These are phyloP conservation scores for Citrullus amarus DNA, from an alignment of 306 rosid species.

Conservation along the genomic window DNA sequence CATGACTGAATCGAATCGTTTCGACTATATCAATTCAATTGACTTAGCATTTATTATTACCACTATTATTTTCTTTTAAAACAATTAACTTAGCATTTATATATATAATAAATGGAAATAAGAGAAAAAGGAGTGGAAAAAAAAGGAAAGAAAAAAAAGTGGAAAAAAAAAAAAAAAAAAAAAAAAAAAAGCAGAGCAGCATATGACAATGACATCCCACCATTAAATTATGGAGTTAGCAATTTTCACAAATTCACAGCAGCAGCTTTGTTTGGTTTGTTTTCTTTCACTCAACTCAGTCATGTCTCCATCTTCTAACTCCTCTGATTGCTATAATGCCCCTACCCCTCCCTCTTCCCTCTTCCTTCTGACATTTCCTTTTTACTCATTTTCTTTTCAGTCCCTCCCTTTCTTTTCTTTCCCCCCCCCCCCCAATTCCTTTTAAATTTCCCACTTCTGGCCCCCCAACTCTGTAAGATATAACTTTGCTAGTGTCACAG, in stretches of 20 bases:
- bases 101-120: not conserved
- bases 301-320: constrained; percentile 3
- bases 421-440: not conserved
- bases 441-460: not conserved
- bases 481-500: too few relatives aligned
- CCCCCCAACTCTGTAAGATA: too few relatives aligned
- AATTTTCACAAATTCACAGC: not conserved
- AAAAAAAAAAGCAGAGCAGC: not conserved
- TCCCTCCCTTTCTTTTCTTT: not conserved
- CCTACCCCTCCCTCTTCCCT: not conserved
- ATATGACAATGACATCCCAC: not conserved
- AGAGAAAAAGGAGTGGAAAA: not conserved
- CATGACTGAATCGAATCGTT: not conserved
- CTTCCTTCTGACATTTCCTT: not conserved
- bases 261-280: not conserved
- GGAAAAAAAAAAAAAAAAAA: not conserved
- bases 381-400: not conserved
- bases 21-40: not conserved
- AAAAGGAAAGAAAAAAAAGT: not conserved
- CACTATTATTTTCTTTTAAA: not conserved
- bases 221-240: not conserved
- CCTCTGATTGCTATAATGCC: not conserved
- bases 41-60: not conserved
- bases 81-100: not conserved
- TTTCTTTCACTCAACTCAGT: not conserved